Base-by-base conservation (phyloP, 2,329 filamentous ascomycete species). In the Cylindrodendrum hubeiense region DNA sequence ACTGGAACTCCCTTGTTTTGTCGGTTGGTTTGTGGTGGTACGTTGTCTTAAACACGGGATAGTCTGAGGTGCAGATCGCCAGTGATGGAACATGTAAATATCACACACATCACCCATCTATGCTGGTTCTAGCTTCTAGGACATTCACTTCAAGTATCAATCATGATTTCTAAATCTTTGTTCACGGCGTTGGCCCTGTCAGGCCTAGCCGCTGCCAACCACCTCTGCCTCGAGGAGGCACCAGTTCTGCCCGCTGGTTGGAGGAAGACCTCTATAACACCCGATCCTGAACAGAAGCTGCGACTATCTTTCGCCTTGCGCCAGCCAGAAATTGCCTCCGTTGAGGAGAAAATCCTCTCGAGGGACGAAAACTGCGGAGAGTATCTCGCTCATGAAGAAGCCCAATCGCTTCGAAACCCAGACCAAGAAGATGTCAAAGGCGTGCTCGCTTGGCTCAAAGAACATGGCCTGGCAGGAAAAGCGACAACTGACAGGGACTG, bases 381-480 rank as follows among this genome's bases (percentile, higher is more conserved):
- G 15, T 77, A 82, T 60, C 73, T 86, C 9, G 79, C 78, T 1
- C 67, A 71, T 8, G 73, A 77, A 5, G 77, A 86, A 33, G 75
- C 82, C 3, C 69, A 73, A 0, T 63, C 71, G 5, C 79, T 83
- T 53, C 79, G 81, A 43, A 67, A 72, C 9, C 80, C 83, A 0
- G 72, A 76, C 9, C 58, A 72, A 2, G 65, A 74, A 3, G 77
- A 81, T 7, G 75, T 82, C 9, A 61, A 77, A 10, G 66, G 71
- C 0, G 82, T 87, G 4, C 63, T 79, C 6, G 60, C 66, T 8
- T 87, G 85, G 85, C 75, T 87, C 2, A 71, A 70, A 28, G 72
- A 77, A 2, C 78, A 78, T 43, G 80, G 78, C 5, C 75, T 86
- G 24, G 66, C 67, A 24, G 68, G 65, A 5, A 70, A 79, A 21